Conservation (phyloP, 192 early-diverging fungal species). For the Anaeromyces robustus region DNA sequence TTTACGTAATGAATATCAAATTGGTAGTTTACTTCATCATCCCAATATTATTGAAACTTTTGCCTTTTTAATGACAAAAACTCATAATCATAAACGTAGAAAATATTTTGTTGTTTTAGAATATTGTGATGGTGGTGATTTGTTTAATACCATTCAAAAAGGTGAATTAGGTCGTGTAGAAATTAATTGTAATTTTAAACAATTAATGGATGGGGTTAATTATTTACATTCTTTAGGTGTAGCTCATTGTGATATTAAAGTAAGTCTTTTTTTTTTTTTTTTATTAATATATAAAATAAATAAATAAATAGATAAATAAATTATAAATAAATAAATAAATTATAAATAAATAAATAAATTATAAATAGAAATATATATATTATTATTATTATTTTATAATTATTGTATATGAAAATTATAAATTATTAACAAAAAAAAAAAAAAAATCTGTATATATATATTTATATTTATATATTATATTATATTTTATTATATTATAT, state of each 20-base stretch:
- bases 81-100: background rate
- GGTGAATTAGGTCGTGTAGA: conserved; percentile 57
- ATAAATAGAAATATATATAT: too few relatives aligned
- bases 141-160: conserved; percentile 61
- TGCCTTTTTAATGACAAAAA: background rate
- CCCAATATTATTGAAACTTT: background rate
- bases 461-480: too few relatives aligned
- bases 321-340: too few relatives aligned
- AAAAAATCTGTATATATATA: too few relatives aligned
- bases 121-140: conserved; percentile 86
- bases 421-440: too few relatives aligned
- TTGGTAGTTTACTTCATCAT: background rate
- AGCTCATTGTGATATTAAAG: conserved; percentile 89
- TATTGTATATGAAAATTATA: too few relatives aligned
- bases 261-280: conserved; percentile 4
- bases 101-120: conserved; percentile 69
- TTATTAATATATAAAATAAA: too few relatives aligned
- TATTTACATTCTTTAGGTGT: conserved; percentile 90
- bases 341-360: too few relatives aligned
- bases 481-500: too few relatives aligned
- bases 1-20: background rate
- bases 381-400: too few relatives aligned
- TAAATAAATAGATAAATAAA: too few relatives aligned
- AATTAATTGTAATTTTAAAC: conserved; percentile 66
- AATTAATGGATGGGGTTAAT: conserved; percentile 72